phyloP scores from a whole-genome alignment of 2,329 filamentous ascomycete genomes.

The Rhynchosporium graminicola region DNA sequence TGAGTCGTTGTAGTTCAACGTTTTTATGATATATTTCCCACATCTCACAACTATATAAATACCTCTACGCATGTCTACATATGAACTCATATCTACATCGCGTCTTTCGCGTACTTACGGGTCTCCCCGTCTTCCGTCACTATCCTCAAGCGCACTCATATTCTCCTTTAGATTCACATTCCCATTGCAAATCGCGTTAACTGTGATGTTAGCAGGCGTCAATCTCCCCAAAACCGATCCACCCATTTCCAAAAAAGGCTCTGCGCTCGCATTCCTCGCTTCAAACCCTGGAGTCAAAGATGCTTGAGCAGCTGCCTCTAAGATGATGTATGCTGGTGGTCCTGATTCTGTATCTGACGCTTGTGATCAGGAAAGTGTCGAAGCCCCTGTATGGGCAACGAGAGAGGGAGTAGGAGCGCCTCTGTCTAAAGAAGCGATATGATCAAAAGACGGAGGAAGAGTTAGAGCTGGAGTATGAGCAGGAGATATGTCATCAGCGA shows the following conservation, averaged over 20 bases:
- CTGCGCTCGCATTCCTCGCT: background rate
- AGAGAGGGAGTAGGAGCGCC: background rate
- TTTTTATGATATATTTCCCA: background rate
- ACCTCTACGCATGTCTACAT: background rate
- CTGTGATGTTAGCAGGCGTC: slow-evolving; percentile 1
- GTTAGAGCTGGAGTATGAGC: background rate
- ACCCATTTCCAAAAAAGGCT: background rate
- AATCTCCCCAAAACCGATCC: background rate
- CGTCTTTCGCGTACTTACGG: background rate
- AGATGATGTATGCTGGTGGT: background rate
- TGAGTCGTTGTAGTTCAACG: background rate
- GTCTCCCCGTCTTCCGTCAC: background rate
- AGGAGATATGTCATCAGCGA: background rate
- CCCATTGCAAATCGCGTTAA: background rate
- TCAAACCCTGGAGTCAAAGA: background rate
- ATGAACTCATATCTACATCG: background rate
- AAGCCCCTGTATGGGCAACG: background rate
- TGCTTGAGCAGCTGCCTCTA: background rate
- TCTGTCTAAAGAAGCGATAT: background rate
- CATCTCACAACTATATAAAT: background rate
- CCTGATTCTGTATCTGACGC: background rate
- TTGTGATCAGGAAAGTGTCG: background rate
- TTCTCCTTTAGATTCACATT: too few species aligned
- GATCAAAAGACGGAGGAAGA: background rate
- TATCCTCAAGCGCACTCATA: too few species aligned